Conservation (phyloP, 352 stramenopile species). For the Thalassiosira allenii region DNA sequence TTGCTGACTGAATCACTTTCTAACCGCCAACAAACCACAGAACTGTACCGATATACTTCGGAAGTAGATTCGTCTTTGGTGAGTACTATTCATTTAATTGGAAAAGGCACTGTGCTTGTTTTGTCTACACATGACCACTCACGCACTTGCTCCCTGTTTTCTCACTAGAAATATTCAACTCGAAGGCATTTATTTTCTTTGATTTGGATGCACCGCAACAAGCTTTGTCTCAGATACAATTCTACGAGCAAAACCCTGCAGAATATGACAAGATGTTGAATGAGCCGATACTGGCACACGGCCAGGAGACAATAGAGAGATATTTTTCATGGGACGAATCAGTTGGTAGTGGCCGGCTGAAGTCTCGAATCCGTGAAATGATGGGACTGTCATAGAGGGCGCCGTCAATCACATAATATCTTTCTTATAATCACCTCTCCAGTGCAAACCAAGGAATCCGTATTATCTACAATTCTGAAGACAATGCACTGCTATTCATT, state of each 20-base stretch:
- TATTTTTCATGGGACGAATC: slow-evolving; percentile 73
- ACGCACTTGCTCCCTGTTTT: no score
- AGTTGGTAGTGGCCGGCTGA: slow-evolving; percentile 61
- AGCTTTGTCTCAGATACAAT: slow-evolving; percentile 59
- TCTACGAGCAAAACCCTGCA: slow-evolving; percentile 57
- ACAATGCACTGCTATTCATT: no score
- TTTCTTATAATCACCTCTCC: no score
- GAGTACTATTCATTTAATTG: no score
- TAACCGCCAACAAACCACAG: no score
- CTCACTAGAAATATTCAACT: slow-evolving; percentile 65
- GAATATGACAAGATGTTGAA: slow-evolving; percentile 63
- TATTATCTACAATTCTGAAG: slow-evolving; percentile 1
- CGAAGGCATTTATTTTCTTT: slow-evolving; percentile 72
- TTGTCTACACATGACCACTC: no score
- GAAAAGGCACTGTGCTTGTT: no score
- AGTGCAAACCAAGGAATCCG: no score
- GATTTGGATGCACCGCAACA: slow-evolving; percentile 58
- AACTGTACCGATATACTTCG: slow-evolving; percentile 74
- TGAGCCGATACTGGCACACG: slow-evolving; percentile 62
- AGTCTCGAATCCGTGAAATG: slow-evolving; percentile 60
- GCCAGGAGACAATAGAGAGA: slow-evolving; percentile 61
- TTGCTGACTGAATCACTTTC: no score
- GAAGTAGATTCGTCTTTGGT: slow-evolving; percentile 65
- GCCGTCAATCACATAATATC: no score
- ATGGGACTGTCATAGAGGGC: no score